Percentiles rank a stretch among this genome's conserved stretches.
Conservation (phyloP, 2,329 filamentous ascomycete species). For the Biscogniauxia sp. region DNA sequence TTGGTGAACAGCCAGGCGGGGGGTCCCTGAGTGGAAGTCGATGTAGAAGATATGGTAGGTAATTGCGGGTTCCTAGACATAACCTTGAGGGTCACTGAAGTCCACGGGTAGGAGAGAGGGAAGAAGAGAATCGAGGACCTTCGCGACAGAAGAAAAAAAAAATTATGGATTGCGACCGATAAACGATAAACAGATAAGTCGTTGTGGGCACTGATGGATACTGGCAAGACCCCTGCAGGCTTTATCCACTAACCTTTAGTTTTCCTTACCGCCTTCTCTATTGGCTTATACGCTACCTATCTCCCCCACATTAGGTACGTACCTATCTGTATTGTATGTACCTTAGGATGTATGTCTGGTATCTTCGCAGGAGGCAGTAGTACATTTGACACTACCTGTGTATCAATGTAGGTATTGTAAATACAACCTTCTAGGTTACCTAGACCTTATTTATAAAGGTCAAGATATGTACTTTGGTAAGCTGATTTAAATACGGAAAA, state of each 20-base stretch:
- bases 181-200: constrained; percentile 7
- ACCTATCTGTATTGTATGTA: too few relatives aligned
- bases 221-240: background rate
- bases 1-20: constrained; percentile 35
- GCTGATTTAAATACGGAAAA: too few relatives aligned
- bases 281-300: background rate
- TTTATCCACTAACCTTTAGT: background rate
- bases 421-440: too few relatives aligned
- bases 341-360: too few relatives aligned
- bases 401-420: too few relatives aligned
- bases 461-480: too few relatives aligned
- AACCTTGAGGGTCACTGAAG: constrained; percentile 8
- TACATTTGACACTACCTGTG: too few relatives aligned
- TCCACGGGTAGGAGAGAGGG: background rate
- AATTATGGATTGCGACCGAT: constrained; percentile 16
- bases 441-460: too few relatives aligned
- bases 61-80: constrained; percentile 11
- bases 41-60: constrained; percentile 7
- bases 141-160: constrained; percentile 3
- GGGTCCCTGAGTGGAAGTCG: constrained; percentile 19
- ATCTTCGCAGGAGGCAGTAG: too few relatives aligned
- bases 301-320: too few relatives aligned
- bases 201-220: too few relatives aligned
- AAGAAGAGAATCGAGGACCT: constrained; percentile 2
- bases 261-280: background rate